Evolutionary conservation across 805 yeast genomes (phyloP).

Genomic region (Kodamaea jinghongensis): DNA sequence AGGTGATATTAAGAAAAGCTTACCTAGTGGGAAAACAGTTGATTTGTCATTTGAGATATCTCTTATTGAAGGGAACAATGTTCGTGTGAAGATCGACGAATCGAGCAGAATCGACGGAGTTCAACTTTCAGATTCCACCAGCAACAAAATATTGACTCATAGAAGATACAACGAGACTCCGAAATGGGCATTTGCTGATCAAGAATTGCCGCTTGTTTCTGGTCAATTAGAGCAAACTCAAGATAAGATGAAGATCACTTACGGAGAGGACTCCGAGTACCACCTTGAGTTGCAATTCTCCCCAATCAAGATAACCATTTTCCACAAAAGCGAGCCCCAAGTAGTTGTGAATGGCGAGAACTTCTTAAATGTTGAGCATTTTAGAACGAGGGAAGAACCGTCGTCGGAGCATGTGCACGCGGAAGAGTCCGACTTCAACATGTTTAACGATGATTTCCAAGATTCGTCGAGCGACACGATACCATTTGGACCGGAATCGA

Average conservation of each 20-base stretch:
- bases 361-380: slow-evolving; percentile 81
- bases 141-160: slow-evolving; percentile 26
- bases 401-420: slow-evolving; percentile 39
- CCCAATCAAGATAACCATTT: slow-evolving; percentile 53
- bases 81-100: slow-evolving; percentile 71
- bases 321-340: slow-evolving; percentile 43
- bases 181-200: slow-evolving; percentile 50
- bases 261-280: slow-evolving; percentile 41
- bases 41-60: slow-evolving; percentile 58
- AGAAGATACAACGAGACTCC: slow-evolving; percentile 60
- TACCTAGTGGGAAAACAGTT: slow-evolving; percentile 16
- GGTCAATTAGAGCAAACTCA: slow-evolving; percentile 16
- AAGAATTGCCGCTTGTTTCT: slow-evolving; percentile 12
- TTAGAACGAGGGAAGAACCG: slow-evolving; percentile 43
- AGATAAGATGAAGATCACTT: slow-evolving; percentile 19
- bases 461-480: slow-evolving; percentile 65
- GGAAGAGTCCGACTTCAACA: slow-evolving; percentile 62
- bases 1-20: slow-evolving; percentile 47
- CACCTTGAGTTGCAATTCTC: slow-evolving; percentile 40
- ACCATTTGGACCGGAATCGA: slow-evolving; percentile 86
- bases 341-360: slow-evolving; percentile 65
- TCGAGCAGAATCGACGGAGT: slow-evolving; percentile 24
- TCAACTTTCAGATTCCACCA: slow-evolving; percentile 13
- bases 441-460: slow-evolving; percentile 68
- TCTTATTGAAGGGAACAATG: slow-evolving; percentile 52